Base-by-base conservation (phyloP, 2,329 filamentous ascomycete genomes). In the Penicillium vulpinum region DNA sequence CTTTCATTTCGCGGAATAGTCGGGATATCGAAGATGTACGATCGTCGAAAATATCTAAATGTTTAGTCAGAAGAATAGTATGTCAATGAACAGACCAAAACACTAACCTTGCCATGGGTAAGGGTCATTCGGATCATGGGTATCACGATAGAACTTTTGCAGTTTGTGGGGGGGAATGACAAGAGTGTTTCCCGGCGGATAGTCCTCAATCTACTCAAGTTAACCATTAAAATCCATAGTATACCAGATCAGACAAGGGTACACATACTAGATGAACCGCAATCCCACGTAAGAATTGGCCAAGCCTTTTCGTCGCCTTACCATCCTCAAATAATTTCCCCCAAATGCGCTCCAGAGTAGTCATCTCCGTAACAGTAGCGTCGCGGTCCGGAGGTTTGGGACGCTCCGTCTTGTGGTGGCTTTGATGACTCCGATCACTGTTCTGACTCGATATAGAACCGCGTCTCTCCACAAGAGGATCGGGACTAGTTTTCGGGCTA, bases 141-240 rank as follows among this genome's bases (percentile, higher is more conserved):
- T 88, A 52, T 84, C 83, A 16, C 83, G 79, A 69, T 95, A 95
- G 63, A 92, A 90, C 46, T 82, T 80, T 15, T 84, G 81, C 78
- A 96, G 83, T 75, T 94, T 94, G 5, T 84, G 77, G 0, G 91
- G 91, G 0, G 88, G 85, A 35, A 96, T 81, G 40, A 94, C 89
- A 16, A 93, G 77, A 33, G 83, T 88, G 48, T 83, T 82, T 60
- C 82, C 84, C 0, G 89, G 88, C 45, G 85, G 78, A 67, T 87
- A 88, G 62, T 90, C 83, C 54, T 89, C 84, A 62, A 90, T 87
- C 86, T 88, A 54, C n/a, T 3, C 29, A 39, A 40, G 47, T 72
- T 33, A 71, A 58, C 24, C 38, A 38, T 29, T 11, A 26, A n/a
- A 21, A 24, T 15, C n/a, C 21, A 31, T 18, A 7, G 15, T 29